A percentile compares a stretch with the other conserved stretches of the same genome.
These are phyloP conservation scores for Stellera chamaejasme DNA, from an alignment of 345 rosid species.

Conservation along the genomic window DNA sequence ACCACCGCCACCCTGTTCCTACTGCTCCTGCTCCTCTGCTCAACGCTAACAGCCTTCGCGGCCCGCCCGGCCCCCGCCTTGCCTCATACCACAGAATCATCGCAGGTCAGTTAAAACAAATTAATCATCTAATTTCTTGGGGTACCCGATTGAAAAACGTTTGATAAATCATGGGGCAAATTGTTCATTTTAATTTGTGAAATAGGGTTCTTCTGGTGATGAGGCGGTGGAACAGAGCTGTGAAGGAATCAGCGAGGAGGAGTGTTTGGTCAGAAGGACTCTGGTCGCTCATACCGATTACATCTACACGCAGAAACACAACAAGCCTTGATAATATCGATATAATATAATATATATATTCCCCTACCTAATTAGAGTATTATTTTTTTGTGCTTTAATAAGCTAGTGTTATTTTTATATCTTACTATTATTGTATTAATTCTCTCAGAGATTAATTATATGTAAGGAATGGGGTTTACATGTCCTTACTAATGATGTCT, in stretches of 20 bases:
- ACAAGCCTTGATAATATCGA: constrained; percentile 17
- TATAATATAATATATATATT: too few relatives aligned
- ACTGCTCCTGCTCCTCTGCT: constrained; percentile 28
- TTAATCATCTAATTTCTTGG: background rate
- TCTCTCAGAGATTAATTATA: too few relatives aligned
- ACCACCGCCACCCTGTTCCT: constrained; percentile 23
- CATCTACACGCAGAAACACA: constrained; percentile 40
- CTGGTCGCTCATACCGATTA: constrained; percentile 53
- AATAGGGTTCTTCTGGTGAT: constrained; percentile 1
- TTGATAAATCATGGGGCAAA: background rate
- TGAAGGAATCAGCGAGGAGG: constrained; percentile 38
- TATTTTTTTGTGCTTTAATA: too few relatives aligned
- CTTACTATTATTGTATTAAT: too few relatives aligned
- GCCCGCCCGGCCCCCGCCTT: constrained; percentile 34
- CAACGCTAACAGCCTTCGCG: constrained; percentile 26
- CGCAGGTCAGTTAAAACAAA: constrained; percentile 23
- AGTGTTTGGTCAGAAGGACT: constrained; percentile 44
- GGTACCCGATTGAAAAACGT: background rate
- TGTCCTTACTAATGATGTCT: too few relatives aligned
- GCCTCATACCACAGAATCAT: constrained; percentile 16
- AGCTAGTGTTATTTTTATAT: too few relatives aligned
- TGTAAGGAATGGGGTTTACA: too few relatives aligned
- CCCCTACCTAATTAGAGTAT: background rate
- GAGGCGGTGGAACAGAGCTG: constrained; percentile 32
- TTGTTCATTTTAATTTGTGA: background rate